Percentiles rank a stretch among this genome's conserved stretches.
These are phyloP conservation scores for Perilla frutescens DNA, from an alignment of 257 asterid genomes.

Conservation along the genomic window DNA sequence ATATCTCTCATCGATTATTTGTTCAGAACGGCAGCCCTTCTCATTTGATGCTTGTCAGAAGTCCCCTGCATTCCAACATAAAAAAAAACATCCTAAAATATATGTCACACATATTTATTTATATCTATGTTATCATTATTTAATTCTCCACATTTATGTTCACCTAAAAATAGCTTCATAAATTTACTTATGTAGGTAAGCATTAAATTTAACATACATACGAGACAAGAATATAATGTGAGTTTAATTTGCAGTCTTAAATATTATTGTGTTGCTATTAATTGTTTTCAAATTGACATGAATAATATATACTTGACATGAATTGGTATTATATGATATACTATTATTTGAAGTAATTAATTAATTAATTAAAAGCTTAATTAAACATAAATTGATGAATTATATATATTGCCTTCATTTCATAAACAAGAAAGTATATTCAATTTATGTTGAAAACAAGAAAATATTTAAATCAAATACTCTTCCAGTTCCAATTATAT, in stretches of 20 bases:
- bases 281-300: too few relatives aligned
- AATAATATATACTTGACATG: too few relatives aligned
- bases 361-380: too few relatives aligned
- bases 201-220: not conserved
- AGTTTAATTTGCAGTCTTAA: not conserved
- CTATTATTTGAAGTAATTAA: too few relatives aligned
- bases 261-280: not conserved
- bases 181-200: too few relatives aligned
- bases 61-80: constrained; percentile 38
- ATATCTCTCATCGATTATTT: constrained; percentile 35
- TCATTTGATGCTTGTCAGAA: constrained; percentile 60
- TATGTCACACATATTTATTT: not conserved
- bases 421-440: too few relatives aligned
- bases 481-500: too few relatives aligned
- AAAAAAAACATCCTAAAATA: not conserved
- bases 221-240: constrained; percentile 23
- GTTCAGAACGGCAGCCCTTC: constrained; percentile 52
- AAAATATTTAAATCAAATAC: too few relatives aligned
- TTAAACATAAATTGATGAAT: too few relatives aligned
- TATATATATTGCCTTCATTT: too few relatives aligned
- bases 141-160: not conserved
- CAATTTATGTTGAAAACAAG: too few relatives aligned
- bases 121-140: not conserved
- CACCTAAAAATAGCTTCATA: not conserved
- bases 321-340: too few relatives aligned